Evolutionary conservation across 352 stramenopile species (phyloP), one percentile per base, ranked within the genome.

Genomic region (Phytophthora palmivora): DNA sequence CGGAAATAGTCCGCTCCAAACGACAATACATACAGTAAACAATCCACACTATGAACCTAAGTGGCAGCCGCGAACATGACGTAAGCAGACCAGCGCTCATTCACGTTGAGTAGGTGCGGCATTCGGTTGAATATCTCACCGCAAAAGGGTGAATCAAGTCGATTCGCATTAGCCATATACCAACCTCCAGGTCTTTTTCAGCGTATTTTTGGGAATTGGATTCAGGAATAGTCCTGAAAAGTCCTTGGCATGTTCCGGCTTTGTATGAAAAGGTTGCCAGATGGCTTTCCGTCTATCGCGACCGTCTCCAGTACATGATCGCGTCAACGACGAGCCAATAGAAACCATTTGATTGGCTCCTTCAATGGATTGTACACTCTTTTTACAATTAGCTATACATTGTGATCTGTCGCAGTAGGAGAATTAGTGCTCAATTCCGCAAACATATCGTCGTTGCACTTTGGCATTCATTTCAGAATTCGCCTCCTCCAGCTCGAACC

Each of bases 371-470:
- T 41, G 10, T 36, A 37, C 33, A 11, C 3, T 30, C 39, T 28
- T 28, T 6, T 24, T n/a, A n/a, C n/a, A n/a, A n/a, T n/a, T n/a
- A n/a, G n/a, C 3, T 15, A 28, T 18, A 50, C 22, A 2, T 10
- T 14, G 7, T 2, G 15, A 41, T 60, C 43, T 26, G 49, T 15
- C 24, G 38, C 42, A 54, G 34, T 18, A 70, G 56, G 3, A 6
- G 2, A 14, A 28, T 38, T 30, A 24, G 26, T 39, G 36, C 65
- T 56, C 65, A 61, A 45, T 66, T 51, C 43, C 63, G 49, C 63
- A 62, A 57, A 50, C 65, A 59, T 66, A 53, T 63, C 52, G 64
- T 69, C 52, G 58, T 73, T 73, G 64, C 64, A 73, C 44, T 72
- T 60, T 50, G 42, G 49, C 41, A 50, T 58, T 68, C 65, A 70